Evolutionary conservation across 768 basidiomycete genomes (phyloP), one percentile per base, ranked within the genome.

Genomic region (Mrakia hoshinonis): DNA sequence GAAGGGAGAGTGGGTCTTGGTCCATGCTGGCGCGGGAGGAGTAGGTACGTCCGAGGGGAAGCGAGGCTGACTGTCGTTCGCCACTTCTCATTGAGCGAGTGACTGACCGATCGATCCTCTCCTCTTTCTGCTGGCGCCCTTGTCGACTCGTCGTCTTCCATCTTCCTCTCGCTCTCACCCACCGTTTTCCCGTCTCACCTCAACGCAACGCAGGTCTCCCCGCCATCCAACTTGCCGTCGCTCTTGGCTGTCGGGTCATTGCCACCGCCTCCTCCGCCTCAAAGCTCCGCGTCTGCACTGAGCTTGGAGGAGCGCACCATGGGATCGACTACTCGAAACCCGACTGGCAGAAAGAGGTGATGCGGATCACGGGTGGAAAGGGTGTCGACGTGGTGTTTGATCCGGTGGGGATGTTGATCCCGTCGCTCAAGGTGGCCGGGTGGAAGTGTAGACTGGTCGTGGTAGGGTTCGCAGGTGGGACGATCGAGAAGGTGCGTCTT

Each of bases 21-120:
- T 98, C 4, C 91, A 92, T 63, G 95, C 93, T 9, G 90, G 91
- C n/a, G 95, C 94, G 1, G 95, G 95, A 3, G 95, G 93, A 15
- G 93, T 98, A 5, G 94, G 94, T 68, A 20, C 46, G 67, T 68
- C 36, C 0, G 15, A 7, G 13, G 4, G n/a, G n/a, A n/a, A n/a
- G n/a, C n/a, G n/a, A n/a, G n/a, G n/a, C n/a, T n/a, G n/a, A n/a
- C n/a, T n/a, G n/a, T n/a, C n/a, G n/a, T 7, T 36, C 34, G 62
- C n/a, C 31, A 5, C 34, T 51, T 51, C 36, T 31, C 48, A n/a
- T n/a, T n/a, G n/a, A n/a, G n/a, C n/a, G n/a, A n/a, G n/a, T n/a
- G n/a, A n/a, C n/a, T n/a, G n/a, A n/a, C 18, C 31, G 12, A 3
- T 15, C 4, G 39, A 6, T 5, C 18, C 36, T 3, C 48, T 52